Evolutionary conservation across 106 monocot species (phyloP).

Genomic region (Acorus gramineus): DNA sequence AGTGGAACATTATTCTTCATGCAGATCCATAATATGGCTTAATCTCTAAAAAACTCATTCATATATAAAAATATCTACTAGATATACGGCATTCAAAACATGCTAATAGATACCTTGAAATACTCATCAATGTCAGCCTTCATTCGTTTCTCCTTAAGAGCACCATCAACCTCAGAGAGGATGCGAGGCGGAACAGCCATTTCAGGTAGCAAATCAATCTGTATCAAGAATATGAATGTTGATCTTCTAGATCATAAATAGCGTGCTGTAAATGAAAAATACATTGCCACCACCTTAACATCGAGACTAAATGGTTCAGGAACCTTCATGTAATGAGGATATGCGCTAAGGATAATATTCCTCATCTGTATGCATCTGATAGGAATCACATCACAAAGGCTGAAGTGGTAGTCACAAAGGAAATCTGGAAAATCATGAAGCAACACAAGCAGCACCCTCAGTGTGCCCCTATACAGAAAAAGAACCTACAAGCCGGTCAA

Average conservation of each 20-base stretch:
- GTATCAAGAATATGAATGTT: conserved; percentile 7
- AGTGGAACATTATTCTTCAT: too few relatives aligned
- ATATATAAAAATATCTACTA: too few relatives aligned
- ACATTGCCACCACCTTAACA: conserved; percentile 48
- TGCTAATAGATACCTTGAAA: conserved; percentile 53
- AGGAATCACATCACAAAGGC: conserved; percentile 98
- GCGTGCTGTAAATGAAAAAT: background rate
- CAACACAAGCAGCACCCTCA: conserved; percentile 83
- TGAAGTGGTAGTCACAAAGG: conserved; percentile 94
- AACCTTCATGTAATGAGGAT: conserved; percentile 90
- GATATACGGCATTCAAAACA: too few relatives aligned
- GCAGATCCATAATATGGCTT: too few relatives aligned
- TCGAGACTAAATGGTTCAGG: conserved; percentile 94
- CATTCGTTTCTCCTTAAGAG: conserved; percentile 63
- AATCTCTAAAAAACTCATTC: too few relatives aligned
- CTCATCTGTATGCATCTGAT: conserved; percentile 93
- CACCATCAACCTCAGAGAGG: conserved; percentile 84
- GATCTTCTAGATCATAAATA: background rate
- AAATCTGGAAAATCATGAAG: conserved; percentile 98
- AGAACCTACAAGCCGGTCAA: conserved; percentile 35
- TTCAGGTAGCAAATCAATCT: conserved; percentile 95
- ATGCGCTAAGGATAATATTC: conserved; percentile 96
- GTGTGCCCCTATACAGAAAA: conserved; percentile 76
- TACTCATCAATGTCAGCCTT: conserved; percentile 87
- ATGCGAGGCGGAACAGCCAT: conserved; percentile 70